Conservation (phyloP, 176 grass and related monocot genomes). For the Paspalum notatum region DNA sequence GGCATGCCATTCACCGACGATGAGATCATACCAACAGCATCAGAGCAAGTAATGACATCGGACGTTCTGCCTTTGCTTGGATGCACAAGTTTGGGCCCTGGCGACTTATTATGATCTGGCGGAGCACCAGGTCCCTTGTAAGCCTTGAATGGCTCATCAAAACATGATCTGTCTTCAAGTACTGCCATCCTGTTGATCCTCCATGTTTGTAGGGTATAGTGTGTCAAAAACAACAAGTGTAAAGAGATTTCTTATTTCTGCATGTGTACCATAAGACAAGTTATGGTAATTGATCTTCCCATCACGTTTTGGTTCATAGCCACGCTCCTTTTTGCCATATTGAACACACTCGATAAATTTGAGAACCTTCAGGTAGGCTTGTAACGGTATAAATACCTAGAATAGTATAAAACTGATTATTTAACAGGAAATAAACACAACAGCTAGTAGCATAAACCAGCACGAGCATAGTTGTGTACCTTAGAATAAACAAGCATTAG, state of each 20-base stretch:
- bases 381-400: conserved; percentile 90
- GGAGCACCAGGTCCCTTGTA: neutral
- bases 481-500: conserved; percentile 4
- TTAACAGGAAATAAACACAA: conserved; percentile 9
- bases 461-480: neutral
- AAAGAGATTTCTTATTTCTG: conserved; percentile 82
- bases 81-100: neutral
- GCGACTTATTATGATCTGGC: neutral
- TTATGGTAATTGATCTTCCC: conserved; percentile 67
- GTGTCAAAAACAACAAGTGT: conserved; percentile 88
- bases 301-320: conserved; percentile 62
- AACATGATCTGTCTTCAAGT: conserved; percentile 39
- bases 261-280: conserved; percentile 52
- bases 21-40: neutral
- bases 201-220: conserved; percentile 61
- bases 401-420: conserved; percentile 23
- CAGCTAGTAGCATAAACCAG: conserved; percentile 2
- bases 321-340: conserved; percentile 48
- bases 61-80: conserved; percentile 9
- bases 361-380: conserved; percentile 72
- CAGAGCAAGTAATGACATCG: neutral
- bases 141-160: conserved; percentile 20
- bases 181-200: conserved; percentile 30
- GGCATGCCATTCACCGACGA: neutral
- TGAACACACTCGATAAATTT: conserved; percentile 69